Conservation (phyloP, 257 asterid species). For the Nicotiana obtusifolia region DNA sequence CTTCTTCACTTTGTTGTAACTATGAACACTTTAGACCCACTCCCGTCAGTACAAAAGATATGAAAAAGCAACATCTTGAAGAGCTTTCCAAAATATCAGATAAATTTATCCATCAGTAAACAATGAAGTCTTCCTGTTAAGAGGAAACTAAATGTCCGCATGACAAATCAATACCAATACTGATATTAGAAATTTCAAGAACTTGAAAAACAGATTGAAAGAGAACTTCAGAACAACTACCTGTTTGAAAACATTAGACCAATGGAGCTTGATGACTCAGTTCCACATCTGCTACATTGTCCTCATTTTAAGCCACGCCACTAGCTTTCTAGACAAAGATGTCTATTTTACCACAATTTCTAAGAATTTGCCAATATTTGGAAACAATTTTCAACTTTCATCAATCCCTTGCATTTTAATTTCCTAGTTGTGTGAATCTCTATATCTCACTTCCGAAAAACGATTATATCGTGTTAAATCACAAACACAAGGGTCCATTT, state of each 20-base stretch:
- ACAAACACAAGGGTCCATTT: background rate
- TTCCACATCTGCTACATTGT: background rate
- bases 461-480: background rate
- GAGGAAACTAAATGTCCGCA: background rate
- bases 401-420: background rate
- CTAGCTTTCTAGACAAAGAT: background rate
- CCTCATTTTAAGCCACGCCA: background rate
- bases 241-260: background rate
- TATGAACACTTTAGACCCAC: background rate
- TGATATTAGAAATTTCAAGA: background rate
- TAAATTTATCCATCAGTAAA: background rate
- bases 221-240: background rate
- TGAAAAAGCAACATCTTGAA: background rate
- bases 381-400: background rate
- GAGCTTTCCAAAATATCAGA: background rate
- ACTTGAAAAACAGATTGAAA: background rate
- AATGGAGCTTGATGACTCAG: background rate
- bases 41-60: background rate
- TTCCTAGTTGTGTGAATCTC: background rate
- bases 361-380: background rate
- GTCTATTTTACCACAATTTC: background rate
- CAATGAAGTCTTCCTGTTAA: background rate
- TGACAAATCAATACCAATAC: background rate
- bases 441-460: background rate
- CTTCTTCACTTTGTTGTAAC: background rate